Percentiles rank a stretch among this genome's conserved stretches.
These are phyloP conservation scores for Hortiboletus flavorubellus DNA, from an alignment of 768 basidiomycete species.

Conservation along the genomic window DNA sequence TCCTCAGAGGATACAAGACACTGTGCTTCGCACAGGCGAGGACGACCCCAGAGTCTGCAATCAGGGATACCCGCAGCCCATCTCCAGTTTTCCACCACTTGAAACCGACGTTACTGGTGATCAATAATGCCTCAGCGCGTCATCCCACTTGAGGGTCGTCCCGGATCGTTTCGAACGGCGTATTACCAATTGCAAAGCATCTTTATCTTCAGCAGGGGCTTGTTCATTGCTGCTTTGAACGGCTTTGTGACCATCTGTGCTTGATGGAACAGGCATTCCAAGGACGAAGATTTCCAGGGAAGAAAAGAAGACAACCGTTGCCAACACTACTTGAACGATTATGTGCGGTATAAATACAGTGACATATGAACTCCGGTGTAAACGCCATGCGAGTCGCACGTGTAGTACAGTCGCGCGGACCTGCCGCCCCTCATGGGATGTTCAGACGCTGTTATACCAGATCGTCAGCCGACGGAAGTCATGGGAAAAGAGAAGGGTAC, in stretches of 20 bases:
- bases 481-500: slow-evolving; percentile 34
- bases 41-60: slow-evolving; percentile 28
- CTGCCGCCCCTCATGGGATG: slow-evolving; percentile 26
- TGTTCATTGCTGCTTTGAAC: slow-evolving; percentile 24
- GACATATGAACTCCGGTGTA: slow-evolving; percentile 24
- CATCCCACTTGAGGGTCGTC: slow-evolving; percentile 30
- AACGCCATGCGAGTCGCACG: slow-evolving; percentile 1
- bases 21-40: slow-evolving; percentile 8
- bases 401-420: background rate
- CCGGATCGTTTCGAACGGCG: slow-evolving; percentile 23
- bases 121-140: slow-evolving; percentile 31
- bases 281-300: background rate
- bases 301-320: background rate
- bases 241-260: slow-evolving; percentile 8
- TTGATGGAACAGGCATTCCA: slow-evolving; percentile 24
- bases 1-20: slow-evolving; percentile 11
- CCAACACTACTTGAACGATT: background rate
- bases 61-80: slow-evolving; percentile 88
- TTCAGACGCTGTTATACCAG: slow-evolving; percentile 34
- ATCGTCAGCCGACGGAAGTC: background rate
- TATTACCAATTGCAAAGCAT: slow-evolving; percentile 60
- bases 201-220: slow-evolving; percentile 36
- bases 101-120: slow-evolving; percentile 70
- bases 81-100: slow-evolving; percentile 60
- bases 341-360: slow-evolving; percentile 32